Evolutionary conservation across 2,329 filamentous ascomycete species (phyloP).

Genomic region (Chaetomiaceae sp.): DNA sequence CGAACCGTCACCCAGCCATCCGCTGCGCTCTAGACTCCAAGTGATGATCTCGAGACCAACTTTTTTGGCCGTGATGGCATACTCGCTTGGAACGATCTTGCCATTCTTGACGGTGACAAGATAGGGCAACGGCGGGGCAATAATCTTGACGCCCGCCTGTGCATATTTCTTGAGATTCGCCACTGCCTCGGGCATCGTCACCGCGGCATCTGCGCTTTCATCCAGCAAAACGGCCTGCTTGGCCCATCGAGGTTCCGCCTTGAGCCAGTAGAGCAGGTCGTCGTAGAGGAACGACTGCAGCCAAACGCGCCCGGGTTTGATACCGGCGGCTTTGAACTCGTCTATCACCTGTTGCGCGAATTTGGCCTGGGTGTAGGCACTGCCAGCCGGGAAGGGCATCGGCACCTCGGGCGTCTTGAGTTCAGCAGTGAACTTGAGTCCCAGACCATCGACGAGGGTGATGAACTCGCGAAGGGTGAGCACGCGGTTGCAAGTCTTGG

Average conservation of each 20-base stretch:
- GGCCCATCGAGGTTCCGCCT: slow-evolving; percentile 56
- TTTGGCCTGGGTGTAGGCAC: slow-evolving; percentile 59
- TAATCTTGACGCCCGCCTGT: slow-evolving; percentile 54
- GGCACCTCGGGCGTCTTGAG: slow-evolving; percentile 63
- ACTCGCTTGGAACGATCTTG: slow-evolving; percentile 58
- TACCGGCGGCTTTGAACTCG: slow-evolving; percentile 50
- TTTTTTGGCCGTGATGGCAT: slow-evolving; percentile 56
- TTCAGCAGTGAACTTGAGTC: slow-evolving; percentile 62
- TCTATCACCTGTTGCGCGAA: slow-evolving; percentile 64
- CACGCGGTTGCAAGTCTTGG: slow-evolving; percentile 55
- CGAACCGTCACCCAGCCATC: slow-evolving; percentile 50
- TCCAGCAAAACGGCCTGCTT: slow-evolving; percentile 62
- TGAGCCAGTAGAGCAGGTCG: slow-evolving; percentile 64
- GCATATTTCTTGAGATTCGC: slow-evolving; percentile 53
- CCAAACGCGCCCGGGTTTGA: slow-evolving; percentile 53
- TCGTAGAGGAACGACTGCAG: slow-evolving; percentile 62
- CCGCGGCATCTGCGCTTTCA: slow-evolving; percentile 51
- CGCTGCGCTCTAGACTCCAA: slow-evolving; percentile 65
- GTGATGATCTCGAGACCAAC: slow-evolving; percentile 61
- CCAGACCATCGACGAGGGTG: slow-evolving; percentile 51
- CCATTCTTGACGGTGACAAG: slow-evolving; percentile 50
- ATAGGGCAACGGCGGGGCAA: slow-evolving; percentile 61
- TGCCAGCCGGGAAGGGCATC: slow-evolving; percentile 60
- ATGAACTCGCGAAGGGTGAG: slow-evolving; percentile 61
- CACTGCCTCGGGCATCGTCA: slow-evolving; percentile 50